These are phyloP conservation scores for Vitis hybrid DNA, from an alignment of 177 flowering plant genomes.

Conservation along the genomic window DNA sequence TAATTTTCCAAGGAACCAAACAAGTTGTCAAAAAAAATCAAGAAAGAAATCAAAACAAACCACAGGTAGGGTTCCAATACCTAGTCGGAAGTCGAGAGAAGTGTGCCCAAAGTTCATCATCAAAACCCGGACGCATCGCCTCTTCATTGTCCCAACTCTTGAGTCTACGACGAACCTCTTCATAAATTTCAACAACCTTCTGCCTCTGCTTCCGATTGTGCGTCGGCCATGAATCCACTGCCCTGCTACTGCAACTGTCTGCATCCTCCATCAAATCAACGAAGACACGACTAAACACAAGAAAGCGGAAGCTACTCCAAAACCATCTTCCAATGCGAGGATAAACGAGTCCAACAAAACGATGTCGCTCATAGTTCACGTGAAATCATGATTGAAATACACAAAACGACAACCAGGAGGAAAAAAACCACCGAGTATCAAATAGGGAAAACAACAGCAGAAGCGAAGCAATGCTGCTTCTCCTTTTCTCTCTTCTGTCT, in stretches of 20 bases:
- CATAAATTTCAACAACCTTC: slow-evolving; percentile 31
- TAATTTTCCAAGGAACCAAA: too few relatives aligned
- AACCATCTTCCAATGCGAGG: background rate
- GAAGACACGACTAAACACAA: too few relatives aligned
- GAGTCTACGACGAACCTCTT: slow-evolving; percentile 39
- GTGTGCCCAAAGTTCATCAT: slow-evolving; percentile 53
- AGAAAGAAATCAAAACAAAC: background rate
- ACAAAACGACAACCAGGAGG: background rate
- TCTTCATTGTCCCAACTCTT: slow-evolving; percentile 32
- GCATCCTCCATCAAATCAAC: slow-evolving; percentile 29
- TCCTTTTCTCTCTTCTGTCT: slow-evolving; percentile 3
- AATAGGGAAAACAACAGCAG: background rate
- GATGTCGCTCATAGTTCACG: too few relatives aligned
- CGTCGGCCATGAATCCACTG: slow-evolving; percentile 20
- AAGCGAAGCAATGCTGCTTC: too few relatives aligned
- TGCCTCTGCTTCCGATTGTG: slow-evolving; percentile 27
- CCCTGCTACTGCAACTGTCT: slow-evolving; percentile 47
- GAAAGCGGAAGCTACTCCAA: too few relatives aligned
- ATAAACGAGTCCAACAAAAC: background rate
- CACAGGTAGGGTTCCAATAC: slow-evolving; percentile 17
- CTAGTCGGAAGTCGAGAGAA: slow-evolving; percentile 43
- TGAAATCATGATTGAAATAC: too few relatives aligned
- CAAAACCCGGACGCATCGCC: slow-evolving; percentile 37
- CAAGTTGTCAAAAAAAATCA: background rate
- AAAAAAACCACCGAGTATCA: background rate